Conservation (phyloP, 176 grass and related monocot species). For the Rhynchospora tenuis region DNA sequence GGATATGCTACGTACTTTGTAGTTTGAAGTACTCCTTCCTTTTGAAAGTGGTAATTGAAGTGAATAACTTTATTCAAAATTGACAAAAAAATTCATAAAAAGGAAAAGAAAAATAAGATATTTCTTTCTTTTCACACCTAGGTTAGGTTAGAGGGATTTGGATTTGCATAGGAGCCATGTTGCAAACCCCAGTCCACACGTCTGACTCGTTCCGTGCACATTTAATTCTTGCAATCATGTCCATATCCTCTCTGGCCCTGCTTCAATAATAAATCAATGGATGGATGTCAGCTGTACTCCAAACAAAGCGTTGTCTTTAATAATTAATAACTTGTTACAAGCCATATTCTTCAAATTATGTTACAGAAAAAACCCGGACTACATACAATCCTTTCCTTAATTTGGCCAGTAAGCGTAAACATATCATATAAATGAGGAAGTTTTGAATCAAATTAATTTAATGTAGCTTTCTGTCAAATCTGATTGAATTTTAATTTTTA, state of each 20-base stretch:
- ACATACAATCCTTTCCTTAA: too few species aligned
- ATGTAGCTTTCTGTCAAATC: too few species aligned
- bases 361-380: too few species aligned
- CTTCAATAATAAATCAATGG: background rate
- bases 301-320: too few species aligned
- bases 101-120: background rate
- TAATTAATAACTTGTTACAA: background rate
- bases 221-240: background rate
- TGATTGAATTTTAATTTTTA: too few species aligned
- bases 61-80: background rate
- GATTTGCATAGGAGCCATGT: background rate
- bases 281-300: background rate
- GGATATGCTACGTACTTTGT: background rate
- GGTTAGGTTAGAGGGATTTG: background rate
- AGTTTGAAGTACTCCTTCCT: background rate
- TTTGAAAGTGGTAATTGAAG: background rate
- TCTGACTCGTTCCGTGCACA: background rate
- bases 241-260: background rate
- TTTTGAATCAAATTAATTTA: too few species aligned
- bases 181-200: background rate
- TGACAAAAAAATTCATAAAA: background rate
- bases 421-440: too few species aligned
- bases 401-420: too few species aligned
- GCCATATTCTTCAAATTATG: too few species aligned
- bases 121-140: background rate